Percentiles rank a stretch among this genome's conserved stretches.
Evolutionary conservation across 768 basidiomycete genomes (phyloP).

Genomic region (Suillus alpinus): DNA sequence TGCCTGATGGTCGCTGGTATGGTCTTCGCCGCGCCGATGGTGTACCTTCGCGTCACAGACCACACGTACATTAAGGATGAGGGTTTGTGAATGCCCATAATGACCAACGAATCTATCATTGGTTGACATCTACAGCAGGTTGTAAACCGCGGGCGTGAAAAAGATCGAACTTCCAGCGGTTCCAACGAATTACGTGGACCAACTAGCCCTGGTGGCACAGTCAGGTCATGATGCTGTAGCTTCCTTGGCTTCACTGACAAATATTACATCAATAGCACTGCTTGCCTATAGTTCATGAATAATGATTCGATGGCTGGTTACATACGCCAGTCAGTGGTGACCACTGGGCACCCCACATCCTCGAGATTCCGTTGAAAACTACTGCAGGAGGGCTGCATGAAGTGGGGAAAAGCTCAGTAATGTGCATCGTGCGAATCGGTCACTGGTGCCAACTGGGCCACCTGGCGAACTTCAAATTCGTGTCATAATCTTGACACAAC

Average conservation of each 20-base stretch:
- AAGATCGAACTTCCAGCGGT: background rate
- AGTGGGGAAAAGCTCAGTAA: too few relatives aligned
- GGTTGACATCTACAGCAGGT: background rate
- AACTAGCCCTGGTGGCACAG: background rate
- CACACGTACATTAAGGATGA: slow-evolving; percentile 50
- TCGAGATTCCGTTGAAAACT: too few relatives aligned
- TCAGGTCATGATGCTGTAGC: background rate
- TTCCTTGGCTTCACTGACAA: background rate
- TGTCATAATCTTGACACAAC: background rate
- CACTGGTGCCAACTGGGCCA: background rate
- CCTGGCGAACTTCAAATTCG: background rate
- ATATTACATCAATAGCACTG: background rate
- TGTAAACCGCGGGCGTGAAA: background rate
- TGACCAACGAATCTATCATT: background rate
- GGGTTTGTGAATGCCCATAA: slow-evolving; percentile 37
- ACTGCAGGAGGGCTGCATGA: too few relatives aligned
- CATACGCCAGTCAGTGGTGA: background rate
- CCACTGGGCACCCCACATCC: background rate
- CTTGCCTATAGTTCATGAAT: background rate
- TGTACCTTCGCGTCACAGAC: slow-evolving; percentile 61
- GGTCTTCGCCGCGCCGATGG: slow-evolving; percentile 63
- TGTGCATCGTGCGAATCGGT: too few relatives aligned
- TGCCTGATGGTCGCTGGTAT: slow-evolving; percentile 57
- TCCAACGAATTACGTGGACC: background rate
- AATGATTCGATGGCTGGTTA: background rate